Percentiles rank a stretch among this genome's conserved stretches.
phyloP scores from a whole-genome alignment of 2,329 filamentous ascomycete genomes.

The Penicillium sp. region DNA sequence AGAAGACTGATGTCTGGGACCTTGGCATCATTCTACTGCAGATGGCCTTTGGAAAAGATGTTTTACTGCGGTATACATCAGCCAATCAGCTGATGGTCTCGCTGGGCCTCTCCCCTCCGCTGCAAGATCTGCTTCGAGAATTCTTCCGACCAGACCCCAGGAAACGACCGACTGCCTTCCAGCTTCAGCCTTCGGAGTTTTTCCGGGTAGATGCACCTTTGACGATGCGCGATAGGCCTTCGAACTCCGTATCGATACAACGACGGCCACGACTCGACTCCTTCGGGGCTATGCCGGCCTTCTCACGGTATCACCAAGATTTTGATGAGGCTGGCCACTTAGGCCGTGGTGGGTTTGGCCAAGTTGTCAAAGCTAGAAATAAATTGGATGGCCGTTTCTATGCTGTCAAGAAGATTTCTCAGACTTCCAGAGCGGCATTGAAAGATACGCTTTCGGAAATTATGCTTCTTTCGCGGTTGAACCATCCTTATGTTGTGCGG shows the following conservation, averaged over 20 bases:
- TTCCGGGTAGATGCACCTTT: conserved; percentile 47
- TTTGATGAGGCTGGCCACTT: conserved; percentile 88
- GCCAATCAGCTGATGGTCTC: conserved; percentile 74
- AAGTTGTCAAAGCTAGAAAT: conserved; percentile 93
- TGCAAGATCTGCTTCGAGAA: conserved; percentile 78
- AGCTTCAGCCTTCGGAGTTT: conserved; percentile 60
- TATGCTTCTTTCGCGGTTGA: conserved; percentile 85
- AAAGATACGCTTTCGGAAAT: conserved; percentile 77
- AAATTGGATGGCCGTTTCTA: conserved; percentile 93
- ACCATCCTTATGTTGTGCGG: conserved; percentile 83
- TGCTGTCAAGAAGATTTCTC: conserved; percentile 94
- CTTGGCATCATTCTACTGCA: conserved; percentile 89
- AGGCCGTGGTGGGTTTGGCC: conserved; percentile 92
- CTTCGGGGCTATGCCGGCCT: conserved; percentile 54
- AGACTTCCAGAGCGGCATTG: conserved; percentile 69
- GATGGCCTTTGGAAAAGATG: conserved; percentile 86
- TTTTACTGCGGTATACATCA: conserved; percentile 75
- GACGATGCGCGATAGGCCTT: conserved; percentile 45
- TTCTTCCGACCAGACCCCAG: conserved; percentile 85
- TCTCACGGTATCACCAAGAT: conserved; percentile 82
- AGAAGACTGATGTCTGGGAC: conserved; percentile 92
- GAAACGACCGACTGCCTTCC: conserved; percentile 82
- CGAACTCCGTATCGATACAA: conserved; percentile 51
- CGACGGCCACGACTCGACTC: conserved; percentile 66
- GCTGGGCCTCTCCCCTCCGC: conserved; percentile 70